Conservation (phyloP, 1,284 basidiomycete genomes). For the Gymnopus androsaceus region DNA sequence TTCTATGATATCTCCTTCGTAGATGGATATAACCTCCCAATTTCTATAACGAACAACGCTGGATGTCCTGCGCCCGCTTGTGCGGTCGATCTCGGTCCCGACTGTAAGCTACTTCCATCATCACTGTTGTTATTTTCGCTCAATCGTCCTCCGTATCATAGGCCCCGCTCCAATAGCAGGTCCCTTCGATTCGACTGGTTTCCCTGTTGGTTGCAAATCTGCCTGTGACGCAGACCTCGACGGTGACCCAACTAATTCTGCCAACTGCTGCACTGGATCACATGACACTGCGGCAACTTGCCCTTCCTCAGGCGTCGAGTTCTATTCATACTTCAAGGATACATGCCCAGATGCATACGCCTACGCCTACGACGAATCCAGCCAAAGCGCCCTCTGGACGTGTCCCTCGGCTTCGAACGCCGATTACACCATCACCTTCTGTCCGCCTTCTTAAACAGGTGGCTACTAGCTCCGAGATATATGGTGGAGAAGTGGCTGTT, state of each 20-base stretch:
- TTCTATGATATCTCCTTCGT: constrained; percentile 53
- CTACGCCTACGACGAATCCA: constrained; percentile 48
- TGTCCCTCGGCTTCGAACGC: constrained; percentile 29
- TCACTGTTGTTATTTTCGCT: neutral
- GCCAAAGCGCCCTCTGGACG: constrained; percentile 41
- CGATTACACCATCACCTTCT: constrained; percentile 45
- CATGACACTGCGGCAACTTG: constrained; percentile 15
- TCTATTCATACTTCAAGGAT: constrained; percentile 27
- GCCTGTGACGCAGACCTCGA: constrained; percentile 59
- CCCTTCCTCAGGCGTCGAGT: constrained; percentile 14
- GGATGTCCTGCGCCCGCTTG: constrained; percentile 44
- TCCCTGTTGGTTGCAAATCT: constrained; percentile 61
- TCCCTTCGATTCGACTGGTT: constrained; percentile 54
- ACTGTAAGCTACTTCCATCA: constrained; percentile 21
- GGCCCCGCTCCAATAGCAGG: constrained; percentile 55
- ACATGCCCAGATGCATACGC: constrained; percentile 46
- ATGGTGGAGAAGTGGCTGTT: too few species aligned
- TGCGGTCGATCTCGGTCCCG: constrained; percentile 41
- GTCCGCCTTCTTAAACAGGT: constrained; percentile 25
- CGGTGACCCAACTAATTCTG: constrained; percentile 44
- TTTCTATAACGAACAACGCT: constrained; percentile 41
- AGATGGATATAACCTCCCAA: constrained; percentile 60
- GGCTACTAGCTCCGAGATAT: too few species aligned
- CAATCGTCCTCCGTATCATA: constrained; percentile 19
- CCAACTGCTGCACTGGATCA: constrained; percentile 27